Evolutionary conservation across 352 stramenopile species (phyloP).

Genomic region (Phytophthora cactorum): DNA sequence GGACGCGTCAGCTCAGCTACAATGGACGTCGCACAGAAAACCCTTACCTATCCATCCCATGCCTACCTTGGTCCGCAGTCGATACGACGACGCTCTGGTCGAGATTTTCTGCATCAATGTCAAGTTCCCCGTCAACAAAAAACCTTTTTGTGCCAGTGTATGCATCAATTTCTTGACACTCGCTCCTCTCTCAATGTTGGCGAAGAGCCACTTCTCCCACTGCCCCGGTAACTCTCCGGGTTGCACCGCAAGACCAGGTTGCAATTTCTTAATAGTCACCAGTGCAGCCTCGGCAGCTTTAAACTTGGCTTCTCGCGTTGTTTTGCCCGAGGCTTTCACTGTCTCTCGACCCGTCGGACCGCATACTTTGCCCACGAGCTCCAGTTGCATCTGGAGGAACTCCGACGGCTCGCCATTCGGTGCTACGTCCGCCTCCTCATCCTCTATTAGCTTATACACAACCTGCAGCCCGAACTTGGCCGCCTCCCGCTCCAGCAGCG

Average conservation of each 20-base stretch:
- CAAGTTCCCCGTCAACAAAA: slow-evolving; percentile 56
- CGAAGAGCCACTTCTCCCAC: slow-evolving; percentile 69
- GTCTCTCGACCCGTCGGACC: slow-evolving; percentile 39
- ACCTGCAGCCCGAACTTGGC: slow-evolving; percentile 63
- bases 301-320: slow-evolving; percentile 78
- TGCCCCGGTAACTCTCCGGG: slow-evolving; percentile 52
- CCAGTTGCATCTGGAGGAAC: slow-evolving; percentile 54
- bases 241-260: slow-evolving; percentile 64
- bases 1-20: slow-evolving; percentile 12
- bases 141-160: slow-evolving; percentile 64
- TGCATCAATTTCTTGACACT: slow-evolving; percentile 58
- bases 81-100: slow-evolving; percentile 51
- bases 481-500: slow-evolving; percentile 65
- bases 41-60: neutral
- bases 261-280: slow-evolving; percentile 59
- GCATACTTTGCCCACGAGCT: slow-evolving; percentile 61
- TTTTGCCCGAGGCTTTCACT: slow-evolving; percentile 54
- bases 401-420: neutral
- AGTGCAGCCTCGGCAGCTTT: slow-evolving; percentile 64
- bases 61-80: slow-evolving; percentile 52
- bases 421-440: slow-evolving; percentile 29
- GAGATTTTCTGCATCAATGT: slow-evolving; percentile 74
- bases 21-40: neutral
- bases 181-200: slow-evolving; percentile 61
- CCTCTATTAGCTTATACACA: slow-evolving; percentile 58